Percentiles rank a stretch among this genome's conserved stretches.
Evolutionary conservation across 805 yeast genomes (phyloP).

Genomic region (Sugiyamaella marilandica): DNA sequence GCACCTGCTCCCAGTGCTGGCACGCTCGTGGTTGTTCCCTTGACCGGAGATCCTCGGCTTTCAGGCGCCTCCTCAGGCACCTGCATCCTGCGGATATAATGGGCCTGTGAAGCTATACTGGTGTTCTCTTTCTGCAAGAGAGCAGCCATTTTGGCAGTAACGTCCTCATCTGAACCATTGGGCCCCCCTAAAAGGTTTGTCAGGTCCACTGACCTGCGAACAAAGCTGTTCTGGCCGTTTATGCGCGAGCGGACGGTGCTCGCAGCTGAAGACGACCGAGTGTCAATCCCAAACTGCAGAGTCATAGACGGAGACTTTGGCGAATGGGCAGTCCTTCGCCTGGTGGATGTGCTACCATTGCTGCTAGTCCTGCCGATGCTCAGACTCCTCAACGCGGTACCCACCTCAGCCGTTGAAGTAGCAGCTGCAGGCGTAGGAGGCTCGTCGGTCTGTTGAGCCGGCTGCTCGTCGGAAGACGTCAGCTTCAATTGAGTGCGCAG

Average conservation of each 20-base stretch:
- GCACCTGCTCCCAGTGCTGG: background rate
- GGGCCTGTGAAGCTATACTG: background rate
- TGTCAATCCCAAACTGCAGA: slow-evolving; percentile 17
- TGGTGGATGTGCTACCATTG: background rate
- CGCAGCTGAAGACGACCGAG: slow-evolving; percentile 6
- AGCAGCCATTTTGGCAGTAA: background rate
- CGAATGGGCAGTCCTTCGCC: slow-evolving; percentile 1
- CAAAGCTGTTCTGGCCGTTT: background rate
- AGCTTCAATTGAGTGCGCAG: slow-evolving; percentile 15
- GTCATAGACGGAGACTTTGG: slow-evolving; percentile 20
- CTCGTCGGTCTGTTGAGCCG: background rate
- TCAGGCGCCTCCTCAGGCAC: background rate
- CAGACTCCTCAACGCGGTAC: slow-evolving; percentile 7
- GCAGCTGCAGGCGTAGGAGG: slow-evolving; percentile 3
- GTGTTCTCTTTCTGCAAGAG: background rate
- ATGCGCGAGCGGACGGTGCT: background rate
- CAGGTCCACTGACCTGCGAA: slow-evolving; percentile 19
- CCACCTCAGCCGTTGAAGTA: background rate
- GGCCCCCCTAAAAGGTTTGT: slow-evolving; percentile 1
- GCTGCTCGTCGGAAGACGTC: background rate
- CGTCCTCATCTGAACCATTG: background rate
- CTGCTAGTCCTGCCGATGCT: slow-evolving; percentile 10
- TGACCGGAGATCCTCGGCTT: background rate
- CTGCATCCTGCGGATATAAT: slow-evolving; percentile 1
- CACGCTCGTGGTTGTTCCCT: background rate